Percentiles rank a stretch among this genome's conserved stretches.
phyloP scores from a whole-genome alignment of 139 green algal species.

The Mychonastes homosphaera region DNA sequence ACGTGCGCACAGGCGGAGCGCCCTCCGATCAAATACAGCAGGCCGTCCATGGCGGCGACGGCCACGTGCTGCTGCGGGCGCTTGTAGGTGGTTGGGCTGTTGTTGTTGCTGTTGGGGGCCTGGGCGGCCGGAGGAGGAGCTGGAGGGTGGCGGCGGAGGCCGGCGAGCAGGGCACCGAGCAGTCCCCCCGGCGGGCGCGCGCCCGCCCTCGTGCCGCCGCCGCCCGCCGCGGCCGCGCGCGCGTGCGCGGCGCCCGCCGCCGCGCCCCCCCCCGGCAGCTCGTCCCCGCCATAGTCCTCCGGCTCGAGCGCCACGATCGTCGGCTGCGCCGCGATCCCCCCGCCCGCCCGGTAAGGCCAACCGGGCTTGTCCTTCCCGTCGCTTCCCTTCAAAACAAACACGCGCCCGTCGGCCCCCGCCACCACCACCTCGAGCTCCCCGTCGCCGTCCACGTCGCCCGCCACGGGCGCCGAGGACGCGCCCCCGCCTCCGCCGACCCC shows the following conservation, averaged over 20 bases:
- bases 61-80: constrained; percentile 56
- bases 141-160: no score
- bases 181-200: no score
- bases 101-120: no score
- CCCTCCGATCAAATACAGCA: constrained; percentile 80
- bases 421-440: constrained; percentile 73
- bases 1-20: constrained; percentile 67
- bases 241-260: background rate
- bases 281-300: no score
- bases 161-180: no score
- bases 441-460: constrained; percentile 75
- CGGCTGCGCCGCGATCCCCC: constrained; percentile 37
- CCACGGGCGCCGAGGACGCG: no score
- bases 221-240: background rate
- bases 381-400: constrained; percentile 64
- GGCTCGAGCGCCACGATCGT: constrained; percentile 23
- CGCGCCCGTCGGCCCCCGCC: constrained; percentile 51
- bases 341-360: constrained; percentile 76
- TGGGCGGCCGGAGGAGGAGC: no score
- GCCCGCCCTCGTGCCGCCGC: no score
- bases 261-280: no score
- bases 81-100: no score
- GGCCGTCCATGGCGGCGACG: constrained; percentile 82
- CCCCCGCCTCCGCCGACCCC: no score
- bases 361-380: constrained; percentile 38